Conservation (phyloP, 2,329 filamentous ascomycete genomes). For the Colletotrichum salicis region DNA sequence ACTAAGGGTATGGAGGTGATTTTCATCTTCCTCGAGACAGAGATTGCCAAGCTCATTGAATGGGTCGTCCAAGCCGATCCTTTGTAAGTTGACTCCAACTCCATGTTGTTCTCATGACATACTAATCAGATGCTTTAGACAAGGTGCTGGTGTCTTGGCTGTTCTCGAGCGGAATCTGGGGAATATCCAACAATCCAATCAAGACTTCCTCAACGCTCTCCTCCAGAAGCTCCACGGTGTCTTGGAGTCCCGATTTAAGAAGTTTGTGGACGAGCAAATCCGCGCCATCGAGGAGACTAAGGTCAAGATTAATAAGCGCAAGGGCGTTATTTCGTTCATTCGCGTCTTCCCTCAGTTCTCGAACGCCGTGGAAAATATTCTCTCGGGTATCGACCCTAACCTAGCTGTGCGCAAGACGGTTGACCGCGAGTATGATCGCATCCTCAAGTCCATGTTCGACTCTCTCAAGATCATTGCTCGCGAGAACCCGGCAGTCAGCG, state of each 20-base stretch:
- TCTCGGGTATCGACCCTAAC: slow-evolving; percentile 66
- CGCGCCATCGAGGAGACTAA: slow-evolving; percentile 97
- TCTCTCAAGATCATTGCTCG: slow-evolving; percentile 92
- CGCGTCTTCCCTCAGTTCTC: slow-evolving; percentile 90
- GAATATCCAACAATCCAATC: slow-evolving; percentile 87
- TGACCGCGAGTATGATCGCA: slow-evolving; percentile 86
- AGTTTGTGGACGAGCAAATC: slow-evolving; percentile 94
- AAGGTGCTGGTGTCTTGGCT: slow-evolving; percentile 88
- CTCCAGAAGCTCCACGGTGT: slow-evolving; percentile 83
- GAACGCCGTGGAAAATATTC: slow-evolving; percentile 85
- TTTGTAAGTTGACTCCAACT: slow-evolving; percentile 67
- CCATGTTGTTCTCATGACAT: not conserved
- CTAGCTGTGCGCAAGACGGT: slow-evolving; percentile 79
- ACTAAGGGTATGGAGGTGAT: slow-evolving; percentile 90
- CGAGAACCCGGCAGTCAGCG: slow-evolving; percentile 67
- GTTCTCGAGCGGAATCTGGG: slow-evolving; percentile 82
- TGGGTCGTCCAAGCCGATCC: slow-evolving; percentile 86
- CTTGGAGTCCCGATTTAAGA: slow-evolving; percentile 80
- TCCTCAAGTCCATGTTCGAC: slow-evolving; percentile 97
- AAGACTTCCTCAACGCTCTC: slow-evolving; percentile 86
- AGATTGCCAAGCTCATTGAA: slow-evolving; percentile 82
- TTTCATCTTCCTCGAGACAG: slow-evolving; percentile 82
- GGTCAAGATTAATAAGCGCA: slow-evolving; percentile 98
- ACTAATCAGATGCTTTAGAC: slow-evolving; percentile 58
- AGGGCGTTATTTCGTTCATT: slow-evolving; percentile 95